Base-by-base conservation (phyloP, 441 rosid species). In the Lepidium campestre region DNA sequence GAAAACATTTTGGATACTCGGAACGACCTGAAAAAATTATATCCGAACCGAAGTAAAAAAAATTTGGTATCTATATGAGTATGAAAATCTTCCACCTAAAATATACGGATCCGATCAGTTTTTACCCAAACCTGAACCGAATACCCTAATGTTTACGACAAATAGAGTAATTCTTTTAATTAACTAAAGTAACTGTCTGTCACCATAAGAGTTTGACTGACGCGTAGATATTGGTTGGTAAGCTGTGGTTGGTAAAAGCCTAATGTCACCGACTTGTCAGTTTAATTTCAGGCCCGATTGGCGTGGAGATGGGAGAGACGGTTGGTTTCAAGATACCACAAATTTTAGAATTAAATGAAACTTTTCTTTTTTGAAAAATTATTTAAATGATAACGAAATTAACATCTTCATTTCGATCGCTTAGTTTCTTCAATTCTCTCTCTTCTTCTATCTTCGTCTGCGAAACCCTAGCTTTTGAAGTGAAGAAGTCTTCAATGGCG, bases 401-500 rank as follows among this genome's bases (percentile, higher is more conserved):
- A 10, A 18, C 65, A 8, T 25, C 34, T 46, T 13, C 77, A 62
- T 46, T 40, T 14, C 68, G 62, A 27, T 67, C 23, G 8, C 22
- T 70, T 45, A 64, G 68, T 29, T 36, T 18, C 29, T 60, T 29
- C 37, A 22, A 9, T 62, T 44, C 64, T 78, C 65, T 22, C 25
- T 39, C 62, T 35, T 20, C 70, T 36, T 47, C 23, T 11, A 35
- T 39, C 46, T 25, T 15, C 36, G 54, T 57, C 25, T 31, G 10
- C 27, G 53, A 36, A 50, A 25, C 68, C 79, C 62, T 48, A 34
- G 31, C 20, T 25, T 14, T 48, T 13, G 40, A 31, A 22, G 2
- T 4, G 25, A 18, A 1, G 10, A 55, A 7, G 20, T 71, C 67
- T 31, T 55, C 81, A 9, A 84, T 84, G 87, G 85, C 80, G 55